Evolutionary conservation across 2,329 filamentous ascomycete species (phyloP).

Genomic region (Ophiosphaerella narmari): DNA sequence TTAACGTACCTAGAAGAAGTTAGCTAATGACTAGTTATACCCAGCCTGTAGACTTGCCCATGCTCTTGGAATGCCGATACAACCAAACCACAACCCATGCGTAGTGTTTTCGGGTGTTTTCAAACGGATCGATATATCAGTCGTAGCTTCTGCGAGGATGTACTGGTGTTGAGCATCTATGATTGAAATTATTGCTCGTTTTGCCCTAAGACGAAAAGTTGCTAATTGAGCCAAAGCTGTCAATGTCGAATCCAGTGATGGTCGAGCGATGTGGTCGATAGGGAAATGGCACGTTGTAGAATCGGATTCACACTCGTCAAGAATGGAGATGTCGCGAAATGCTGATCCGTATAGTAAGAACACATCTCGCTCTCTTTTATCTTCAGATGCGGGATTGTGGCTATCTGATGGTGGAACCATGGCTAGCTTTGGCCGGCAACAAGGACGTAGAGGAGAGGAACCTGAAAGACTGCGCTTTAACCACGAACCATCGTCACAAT

Average conservation of each 20-base stretch:
- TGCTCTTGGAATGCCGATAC: slow-evolving; percentile 33
- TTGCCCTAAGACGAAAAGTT: slow-evolving; percentile 36
- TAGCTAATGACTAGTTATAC: not conserved
- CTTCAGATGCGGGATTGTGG: slow-evolving; percentile 1
- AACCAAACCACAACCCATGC: slow-evolving; percentile 33
- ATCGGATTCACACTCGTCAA: slow-evolving; percentile 12
- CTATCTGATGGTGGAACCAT: not conserved
- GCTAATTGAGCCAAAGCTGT: slow-evolving; percentile 44
- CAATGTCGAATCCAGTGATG: slow-evolving; percentile 35
- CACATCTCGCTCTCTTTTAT: slow-evolving; percentile 34
- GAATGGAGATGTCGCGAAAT: slow-evolving; percentile 26
- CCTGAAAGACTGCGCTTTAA: not conserved
- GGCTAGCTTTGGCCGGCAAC: not conserved
- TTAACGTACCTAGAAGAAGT: not conserved
- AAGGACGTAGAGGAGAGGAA: not conserved
- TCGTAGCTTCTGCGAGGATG: slow-evolving; percentile 46
- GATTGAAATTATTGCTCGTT: slow-evolving; percentile 43
- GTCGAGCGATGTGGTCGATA: slow-evolving; percentile 18
- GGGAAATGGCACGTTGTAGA: slow-evolving; percentile 12
- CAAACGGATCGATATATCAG: slow-evolving; percentile 28
- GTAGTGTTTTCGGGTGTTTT: slow-evolving; percentile 7
- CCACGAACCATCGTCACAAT: too few relatives aligned
- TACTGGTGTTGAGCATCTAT: slow-evolving; percentile 42
- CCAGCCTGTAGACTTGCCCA: slow-evolving; percentile 10
- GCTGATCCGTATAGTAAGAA: slow-evolving; percentile 30